These are phyloP conservation scores for Calonectria hawksworthii DNA, from an alignment of 2,329 filamentous ascomycete species.

Conservation along the genomic window DNA sequence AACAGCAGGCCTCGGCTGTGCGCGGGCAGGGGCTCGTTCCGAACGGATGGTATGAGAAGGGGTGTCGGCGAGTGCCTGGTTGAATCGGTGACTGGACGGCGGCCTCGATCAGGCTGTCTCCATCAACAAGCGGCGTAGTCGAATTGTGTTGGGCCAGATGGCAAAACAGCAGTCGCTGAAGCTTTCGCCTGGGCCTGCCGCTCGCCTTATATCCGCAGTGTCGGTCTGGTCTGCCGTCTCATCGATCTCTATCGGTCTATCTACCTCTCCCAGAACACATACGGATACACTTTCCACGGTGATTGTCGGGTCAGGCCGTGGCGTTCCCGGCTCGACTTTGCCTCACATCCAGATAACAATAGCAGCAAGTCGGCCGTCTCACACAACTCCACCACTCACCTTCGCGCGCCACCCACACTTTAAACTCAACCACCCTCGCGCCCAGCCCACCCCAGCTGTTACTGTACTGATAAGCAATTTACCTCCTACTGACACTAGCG, in stretches of 20 bases:
- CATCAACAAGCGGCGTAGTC: slow-evolving; percentile 24
- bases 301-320: slow-evolving; percentile 11
- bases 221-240: not conserved
- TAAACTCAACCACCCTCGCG: slow-evolving; percentile 18
- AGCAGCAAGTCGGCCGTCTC: not conserved
- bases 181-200: not conserved
- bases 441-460: slow-evolving; percentile 15
- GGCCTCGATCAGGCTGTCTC: slow-evolving; percentile 17
- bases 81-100: not conserved
- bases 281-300: not conserved
- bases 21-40: not conserved
- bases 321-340: slow-evolving; percentile 17
- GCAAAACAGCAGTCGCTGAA: slow-evolving; percentile 33
- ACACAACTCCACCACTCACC: slow-evolving; percentile 17
- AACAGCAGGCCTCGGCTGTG: slow-evolving; percentile 17
- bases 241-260: not conserved
- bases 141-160: slow-evolving; percentile 43
- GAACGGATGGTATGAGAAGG: slow-evolving; percentile 1
- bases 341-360: slow-evolving; percentile 26
- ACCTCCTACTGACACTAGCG: slow-evolving; percentile 12
- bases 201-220: slow-evolving; percentile 9
- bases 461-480: slow-evolving; percentile 27
- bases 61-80: slow-evolving; percentile 17
- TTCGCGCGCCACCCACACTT: slow-evolving; percentile 18
- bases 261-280: not conserved